Percentiles rank a stretch among this genome's conserved stretches.
These are phyloP conservation scores for Erucastrum elatum DNA, from an alignment of 345 rosid species.

Conservation along the genomic window DNA sequence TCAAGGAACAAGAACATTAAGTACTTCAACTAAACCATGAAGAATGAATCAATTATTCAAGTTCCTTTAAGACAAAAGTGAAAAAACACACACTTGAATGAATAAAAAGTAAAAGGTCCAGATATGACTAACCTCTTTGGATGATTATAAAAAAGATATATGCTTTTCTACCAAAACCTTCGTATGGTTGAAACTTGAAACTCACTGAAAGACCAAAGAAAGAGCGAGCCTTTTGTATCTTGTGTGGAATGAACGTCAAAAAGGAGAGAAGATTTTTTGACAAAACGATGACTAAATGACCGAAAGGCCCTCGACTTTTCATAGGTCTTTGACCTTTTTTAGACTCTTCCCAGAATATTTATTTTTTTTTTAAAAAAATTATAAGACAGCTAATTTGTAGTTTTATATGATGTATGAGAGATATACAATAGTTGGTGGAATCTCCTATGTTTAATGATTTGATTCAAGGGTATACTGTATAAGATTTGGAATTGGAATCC, in stretches of 20 bases:
- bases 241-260: slow-evolving; percentile 36
- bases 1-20: slow-evolving; percentile 27
- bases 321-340: slow-evolving; percentile 29
- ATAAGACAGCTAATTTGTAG: slow-evolving; percentile 24
- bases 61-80: slow-evolving; percentile 1
- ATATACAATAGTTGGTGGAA: too few species aligned
- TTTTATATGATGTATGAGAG: too few species aligned
- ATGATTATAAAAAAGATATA: slow-evolving; percentile 9
- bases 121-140: slow-evolving; percentile 22
- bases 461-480: too few species aligned
- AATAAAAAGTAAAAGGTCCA: neutral
- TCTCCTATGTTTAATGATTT: too few species aligned
- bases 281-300: slow-evolving; percentile 19
- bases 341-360: neutral
- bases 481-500: too few species aligned
- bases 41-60: slow-evolving; percentile 15
- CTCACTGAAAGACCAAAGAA: neutral
- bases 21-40: neutral
- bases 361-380: neutral
- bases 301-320: slow-evolving; percentile 18
- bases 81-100: slow-evolving; percentile 2
- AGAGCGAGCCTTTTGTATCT: slow-evolving; percentile 18
- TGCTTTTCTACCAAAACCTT: neutral
- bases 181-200: slow-evolving; percentile 1
- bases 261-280: slow-evolving; percentile 29